Conservation (phyloP, 78 protist genomes). For the Dictyostelium discoideum region DNA sequence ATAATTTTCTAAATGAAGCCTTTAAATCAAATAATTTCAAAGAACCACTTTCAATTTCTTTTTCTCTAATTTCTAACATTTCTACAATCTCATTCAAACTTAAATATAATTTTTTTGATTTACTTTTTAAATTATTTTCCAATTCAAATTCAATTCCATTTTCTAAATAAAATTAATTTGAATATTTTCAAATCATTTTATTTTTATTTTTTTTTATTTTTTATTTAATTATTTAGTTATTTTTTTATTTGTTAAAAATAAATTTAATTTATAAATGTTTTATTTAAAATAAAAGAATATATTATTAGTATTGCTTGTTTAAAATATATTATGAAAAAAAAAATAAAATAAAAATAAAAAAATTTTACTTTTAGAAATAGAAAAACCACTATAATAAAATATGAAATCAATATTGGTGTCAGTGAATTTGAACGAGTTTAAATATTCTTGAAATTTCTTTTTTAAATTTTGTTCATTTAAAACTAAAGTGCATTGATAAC, state of each 20-base stretch:
- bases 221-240: not conserved
- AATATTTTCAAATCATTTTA: no score
- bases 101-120: not conserved
- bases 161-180: not conserved
- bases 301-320: not conserved
- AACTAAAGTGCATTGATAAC: not conserved
- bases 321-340: not conserved
- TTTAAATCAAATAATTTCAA: not conserved
- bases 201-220: not conserved
- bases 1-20: not conserved
- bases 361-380: not conserved
- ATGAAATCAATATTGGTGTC: not conserved
- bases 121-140: not conserved
- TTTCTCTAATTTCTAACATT: not conserved
- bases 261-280: no score
- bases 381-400: not conserved
- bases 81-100: not conserved
- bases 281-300: no score
- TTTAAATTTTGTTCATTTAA: not conserved
- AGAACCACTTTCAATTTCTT: not conserved
- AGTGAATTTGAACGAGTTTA: not conserved
- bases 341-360: no score
- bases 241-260: no score
- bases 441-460: not conserved
- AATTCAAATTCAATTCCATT: not conserved